These are phyloP conservation scores for Pholiota microspora DNA, from an alignment of 768 basidiomycete species.

Conservation along the genomic window DNA sequence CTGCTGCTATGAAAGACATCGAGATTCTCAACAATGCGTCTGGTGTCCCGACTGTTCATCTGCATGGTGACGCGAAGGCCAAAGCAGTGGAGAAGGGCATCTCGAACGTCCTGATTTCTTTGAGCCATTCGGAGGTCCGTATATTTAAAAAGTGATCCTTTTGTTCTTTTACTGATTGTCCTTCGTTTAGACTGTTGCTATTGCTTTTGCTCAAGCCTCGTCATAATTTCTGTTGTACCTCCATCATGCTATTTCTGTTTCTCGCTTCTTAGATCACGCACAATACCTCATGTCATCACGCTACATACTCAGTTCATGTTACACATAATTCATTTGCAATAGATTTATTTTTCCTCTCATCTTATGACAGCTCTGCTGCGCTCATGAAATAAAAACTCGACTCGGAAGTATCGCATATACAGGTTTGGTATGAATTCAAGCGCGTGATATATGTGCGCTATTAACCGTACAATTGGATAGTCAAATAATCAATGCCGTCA, in stretches of 20 bases:
- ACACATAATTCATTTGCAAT: constrained; percentile 13
- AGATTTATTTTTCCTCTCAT: constrained; percentile 15
- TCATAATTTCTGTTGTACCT: constrained; percentile 21
- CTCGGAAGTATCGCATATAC: too few relatives aligned
- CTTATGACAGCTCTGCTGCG: background rate
- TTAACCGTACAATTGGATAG: too few relatives aligned
- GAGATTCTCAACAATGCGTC: constrained; percentile 81
- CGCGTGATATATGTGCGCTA: too few relatives aligned
- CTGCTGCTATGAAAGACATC: constrained; percentile 94
- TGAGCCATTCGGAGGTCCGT: constrained; percentile 91
- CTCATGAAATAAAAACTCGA: too few relatives aligned
- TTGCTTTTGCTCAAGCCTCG: constrained; percentile 83
- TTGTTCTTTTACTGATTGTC: constrained; percentile 14
- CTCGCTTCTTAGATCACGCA: constrained; percentile 13
- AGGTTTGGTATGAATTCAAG: too few relatives aligned
- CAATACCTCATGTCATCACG: constrained; percentile 9
- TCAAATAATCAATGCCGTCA: background rate
- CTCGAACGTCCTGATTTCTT: constrained; percentile 71
- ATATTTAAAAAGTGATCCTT: background rate
- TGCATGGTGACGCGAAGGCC: constrained; percentile 77
- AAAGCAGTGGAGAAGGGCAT: constrained; percentile 76
- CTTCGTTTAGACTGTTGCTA: constrained; percentile 64
- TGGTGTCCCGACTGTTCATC: constrained; percentile 76
- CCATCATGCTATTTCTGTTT: background rate
- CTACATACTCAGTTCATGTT: constrained; percentile 7